These are phyloP conservation scores for Clonostachys chloroleuca DNA, from an alignment of 2,329 filamentous ascomycete species.

Conservation along the genomic window DNA sequence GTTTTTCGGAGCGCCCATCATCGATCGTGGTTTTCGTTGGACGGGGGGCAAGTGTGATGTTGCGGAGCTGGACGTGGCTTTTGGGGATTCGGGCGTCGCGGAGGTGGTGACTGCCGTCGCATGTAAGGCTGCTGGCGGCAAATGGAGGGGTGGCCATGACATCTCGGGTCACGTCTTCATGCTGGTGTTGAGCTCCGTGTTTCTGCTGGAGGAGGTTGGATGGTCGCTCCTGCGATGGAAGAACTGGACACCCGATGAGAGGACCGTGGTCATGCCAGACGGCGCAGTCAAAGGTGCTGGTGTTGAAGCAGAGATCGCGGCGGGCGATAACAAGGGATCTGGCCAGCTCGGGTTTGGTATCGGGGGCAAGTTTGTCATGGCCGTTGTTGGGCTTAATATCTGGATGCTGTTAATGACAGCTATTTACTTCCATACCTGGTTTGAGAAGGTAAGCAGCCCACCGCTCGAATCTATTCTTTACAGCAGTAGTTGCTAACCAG, in stretches of 20 bases:
- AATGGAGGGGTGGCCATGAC: conserved; percentile 92
- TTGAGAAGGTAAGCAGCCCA: conserved; percentile 73
- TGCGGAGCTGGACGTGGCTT: conserved; percentile 38
- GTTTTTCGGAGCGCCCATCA: conserved; percentile 88
- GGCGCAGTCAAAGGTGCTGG: conserved; percentile 59
- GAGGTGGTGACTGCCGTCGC: conserved; percentile 67
- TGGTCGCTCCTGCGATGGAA: conserved; percentile 49
- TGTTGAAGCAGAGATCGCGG: conserved; percentile 32
- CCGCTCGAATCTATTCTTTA: not conserved
- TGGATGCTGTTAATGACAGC: conserved; percentile 99
- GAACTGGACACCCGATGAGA: conserved; percentile 48
- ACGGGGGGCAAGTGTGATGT: conserved; percentile 81
- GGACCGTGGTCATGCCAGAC: conserved; percentile 61
- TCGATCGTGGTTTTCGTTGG: conserved; percentile 84
- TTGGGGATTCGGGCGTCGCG: conserved; percentile 38
- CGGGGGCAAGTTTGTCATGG: conserved; percentile 51
- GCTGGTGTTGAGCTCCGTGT: conserved; percentile 77
- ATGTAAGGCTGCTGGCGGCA: conserved; percentile 77
- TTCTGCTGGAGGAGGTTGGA: conserved; percentile 74
- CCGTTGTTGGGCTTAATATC: conserved; percentile 66
- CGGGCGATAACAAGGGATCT: conserved; percentile 10
- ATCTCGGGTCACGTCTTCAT: conserved; percentile 95
- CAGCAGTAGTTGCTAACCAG: conserved; percentile 11
- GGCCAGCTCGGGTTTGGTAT: conserved; percentile 30
- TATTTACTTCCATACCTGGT: conserved; percentile 98